Evolutionary conservation across 2,329 filamentous ascomycete species (phyloP).

Genomic region (Harringtonia lauricola): DNA sequence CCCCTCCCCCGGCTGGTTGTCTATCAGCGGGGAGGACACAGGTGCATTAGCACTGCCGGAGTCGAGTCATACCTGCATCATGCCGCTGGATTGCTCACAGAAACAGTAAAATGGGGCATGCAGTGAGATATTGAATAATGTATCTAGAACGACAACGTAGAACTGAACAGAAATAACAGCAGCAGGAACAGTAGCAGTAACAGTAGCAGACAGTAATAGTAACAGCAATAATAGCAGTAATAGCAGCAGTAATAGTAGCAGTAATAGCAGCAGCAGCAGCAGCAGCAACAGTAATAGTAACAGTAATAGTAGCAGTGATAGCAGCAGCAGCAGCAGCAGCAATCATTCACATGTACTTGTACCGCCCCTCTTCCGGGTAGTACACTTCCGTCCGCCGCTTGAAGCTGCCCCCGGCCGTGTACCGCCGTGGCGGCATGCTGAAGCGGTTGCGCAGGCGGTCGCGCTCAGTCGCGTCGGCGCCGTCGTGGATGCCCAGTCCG

Average conservation of each 20-base stretch:
- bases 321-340: no score
- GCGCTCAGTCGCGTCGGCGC: slow-evolving; percentile 9
- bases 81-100: no score
- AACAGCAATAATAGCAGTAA: no score
- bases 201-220: background rate
- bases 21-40: no score
- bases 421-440: slow-evolving; percentile 11
- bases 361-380: slow-evolving; percentile 11
- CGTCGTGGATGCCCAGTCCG: slow-evolving; percentile 6
- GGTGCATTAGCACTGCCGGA: no score
- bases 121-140: no score
- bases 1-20: no score
- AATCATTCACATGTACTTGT: slow-evolving; percentile 11
- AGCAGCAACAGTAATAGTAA: background rate
- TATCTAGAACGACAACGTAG: background rate
- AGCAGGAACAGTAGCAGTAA: background rate
- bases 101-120: no score
- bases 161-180: no score
- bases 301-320: background rate
- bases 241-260: background rate
- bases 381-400: slow-evolving; percentile 15
- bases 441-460: slow-evolving; percentile 15
- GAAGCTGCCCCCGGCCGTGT: slow-evolving; percentile 10
- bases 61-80: no score
- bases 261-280: background rate